Evolutionary conservation across 257 asterid species (phyloP).

Genomic region (Cynanchum wilfordii): DNA sequence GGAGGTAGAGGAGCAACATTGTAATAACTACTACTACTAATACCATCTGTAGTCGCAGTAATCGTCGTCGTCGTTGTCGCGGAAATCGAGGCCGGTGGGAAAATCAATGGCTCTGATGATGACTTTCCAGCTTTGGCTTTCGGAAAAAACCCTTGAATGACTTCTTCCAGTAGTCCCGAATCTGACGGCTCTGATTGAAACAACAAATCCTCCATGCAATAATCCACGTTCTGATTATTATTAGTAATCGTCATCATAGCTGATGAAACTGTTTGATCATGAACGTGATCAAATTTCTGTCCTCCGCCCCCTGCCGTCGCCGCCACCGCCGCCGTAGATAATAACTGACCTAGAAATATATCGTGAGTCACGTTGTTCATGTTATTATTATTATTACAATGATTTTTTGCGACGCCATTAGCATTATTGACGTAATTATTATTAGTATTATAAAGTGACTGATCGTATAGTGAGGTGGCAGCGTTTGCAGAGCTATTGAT

Average conservation of each 20-base stretch:
- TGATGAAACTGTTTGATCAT: neutral
- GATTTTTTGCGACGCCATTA: neutral
- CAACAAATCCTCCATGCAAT: slow-evolving; percentile 40
- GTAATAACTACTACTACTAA: too few relatives aligned
- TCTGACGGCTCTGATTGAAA: slow-evolving; percentile 45
- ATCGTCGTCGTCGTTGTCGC: neutral
- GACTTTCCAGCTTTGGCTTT: slow-evolving; percentile 25
- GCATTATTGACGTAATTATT: neutral
- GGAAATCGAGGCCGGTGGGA: neutral
- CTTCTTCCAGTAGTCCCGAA: slow-evolving; percentile 40
- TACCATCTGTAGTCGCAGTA: too few relatives aligned
- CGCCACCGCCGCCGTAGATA: neutral
- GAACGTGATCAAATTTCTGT: slow-evolving; percentile 1
- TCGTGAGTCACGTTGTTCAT: slow-evolving; percentile 14
- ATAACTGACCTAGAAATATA: slow-evolving; percentile 4
- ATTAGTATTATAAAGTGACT: slow-evolving; percentile 13
- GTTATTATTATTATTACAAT: neutral
- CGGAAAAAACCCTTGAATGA: slow-evolving; percentile 44
- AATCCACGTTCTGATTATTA: slow-evolving; percentile 12
- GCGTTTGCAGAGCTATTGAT: slow-evolving; percentile 18
- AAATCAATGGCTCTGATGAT: slow-evolving; percentile 4
- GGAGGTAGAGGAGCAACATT: neutral
- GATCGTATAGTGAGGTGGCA: slow-evolving; percentile 22
- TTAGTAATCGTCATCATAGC: neutral
- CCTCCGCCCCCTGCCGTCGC: neutral